Base-by-base conservation (phyloP, 2,329 filamentous ascomycete genomes). In the Xylaria sp. region DNA sequence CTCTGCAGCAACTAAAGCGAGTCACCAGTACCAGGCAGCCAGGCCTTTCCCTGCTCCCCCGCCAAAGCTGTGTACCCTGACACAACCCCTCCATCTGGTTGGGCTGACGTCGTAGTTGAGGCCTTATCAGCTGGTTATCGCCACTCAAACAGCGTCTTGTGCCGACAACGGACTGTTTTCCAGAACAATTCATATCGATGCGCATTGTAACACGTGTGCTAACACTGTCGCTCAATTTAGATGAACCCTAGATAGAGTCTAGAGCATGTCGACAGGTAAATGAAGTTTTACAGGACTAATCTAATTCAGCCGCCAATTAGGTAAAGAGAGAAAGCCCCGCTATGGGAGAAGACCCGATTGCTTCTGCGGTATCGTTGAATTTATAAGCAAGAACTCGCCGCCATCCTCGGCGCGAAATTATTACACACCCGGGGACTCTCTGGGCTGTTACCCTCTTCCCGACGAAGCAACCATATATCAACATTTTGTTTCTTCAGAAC, bases 351-450 rank as follows among this genome's bases (percentile, higher is more conserved):
- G 28, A 41, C 62, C 7, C 44, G 41, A 50, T 62, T 56, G 13
- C 15, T 32, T 50, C 52, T 39, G 20, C 39, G 9, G 46, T 55
- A 57, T 25, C 59, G 39, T 39, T 46, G 61, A 60, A 73, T 73
- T 73, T 72, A 63, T 73, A 73, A 73, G 63, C 71, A 70, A 60
- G 23, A 59, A 50, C 46, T 51, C 50, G 34, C 58, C 57, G 48
- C 56, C 55, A 64, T 66, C 56, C 5, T 18, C 48, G 48, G 48
- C 25, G 23, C 20, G 9, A 20, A 13, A 46, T 23, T 37, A n/a
- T 46, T 56, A 18, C 41, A 34, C 8, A 18, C 32, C 51, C 9
- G 20, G 15, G 20, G 34, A 25, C 63, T n/a, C 10, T 37, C 15
- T 25, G 50, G 48, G 41, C 55, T 41, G n/a, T n/a, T 3, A n/a